These are phyloP conservation scores for Besnoitia besnoiti DNA, from an alignment of 169 alveolate species.

Conservation along the genomic window DNA sequence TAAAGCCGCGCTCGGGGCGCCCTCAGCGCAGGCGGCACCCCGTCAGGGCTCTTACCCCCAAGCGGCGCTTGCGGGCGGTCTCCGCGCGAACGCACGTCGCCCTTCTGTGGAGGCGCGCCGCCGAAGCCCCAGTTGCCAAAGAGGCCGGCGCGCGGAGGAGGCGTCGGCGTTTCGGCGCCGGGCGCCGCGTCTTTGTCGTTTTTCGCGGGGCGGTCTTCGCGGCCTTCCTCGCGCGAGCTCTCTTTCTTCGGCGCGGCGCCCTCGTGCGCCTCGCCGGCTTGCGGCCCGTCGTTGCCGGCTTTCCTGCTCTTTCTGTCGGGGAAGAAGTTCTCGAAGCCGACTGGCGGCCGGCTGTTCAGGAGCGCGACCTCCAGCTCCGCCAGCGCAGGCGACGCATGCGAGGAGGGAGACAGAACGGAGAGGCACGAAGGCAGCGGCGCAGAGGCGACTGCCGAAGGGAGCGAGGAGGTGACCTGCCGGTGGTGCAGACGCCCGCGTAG, in stretches of 20 bases:
- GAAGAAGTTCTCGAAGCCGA: not conserved
- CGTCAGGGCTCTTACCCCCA: too few relatives aligned
- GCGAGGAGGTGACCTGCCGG: not conserved
- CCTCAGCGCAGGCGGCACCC: too few relatives aligned
- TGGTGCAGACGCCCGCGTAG: not conserved
- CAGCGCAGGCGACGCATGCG: not conserved
- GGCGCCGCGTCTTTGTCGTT: not conserved
- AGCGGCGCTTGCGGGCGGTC: too few relatives aligned
- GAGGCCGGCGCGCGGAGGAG: not conserved
- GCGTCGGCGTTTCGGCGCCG: too few relatives aligned
- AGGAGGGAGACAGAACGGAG: not conserved
- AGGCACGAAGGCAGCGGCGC: not conserved
- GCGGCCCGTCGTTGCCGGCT: not conserved
- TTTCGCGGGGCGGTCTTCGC: too few relatives aligned
- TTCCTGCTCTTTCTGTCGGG: not conserved
- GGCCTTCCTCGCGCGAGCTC: too few relatives aligned
- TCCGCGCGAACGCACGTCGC: not conserved
- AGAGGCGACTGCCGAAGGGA: not conserved
- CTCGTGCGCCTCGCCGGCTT: not conserved
- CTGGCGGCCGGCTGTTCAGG: not conserved
- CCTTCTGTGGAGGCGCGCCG: not conserved
- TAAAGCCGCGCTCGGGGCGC: not conserved
- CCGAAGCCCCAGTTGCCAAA: not conserved
- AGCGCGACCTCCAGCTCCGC: not conserved
- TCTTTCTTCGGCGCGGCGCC: not conserved